Base-by-base conservation (phyloP, 1,284 basidiomycete species). In the Heterobasidion parviporum region DNA sequence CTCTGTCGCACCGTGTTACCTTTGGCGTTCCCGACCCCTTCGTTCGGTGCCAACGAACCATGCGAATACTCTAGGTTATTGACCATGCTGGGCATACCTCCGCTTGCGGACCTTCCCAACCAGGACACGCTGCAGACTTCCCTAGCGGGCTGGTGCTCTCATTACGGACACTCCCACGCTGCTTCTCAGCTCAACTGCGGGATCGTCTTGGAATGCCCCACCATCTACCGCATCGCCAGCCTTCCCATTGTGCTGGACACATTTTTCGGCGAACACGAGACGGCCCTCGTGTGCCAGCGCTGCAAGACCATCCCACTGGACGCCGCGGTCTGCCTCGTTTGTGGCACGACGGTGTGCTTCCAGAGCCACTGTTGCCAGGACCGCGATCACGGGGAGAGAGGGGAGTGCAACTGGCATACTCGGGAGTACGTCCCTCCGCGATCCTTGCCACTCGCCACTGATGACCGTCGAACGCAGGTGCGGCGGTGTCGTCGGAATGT, bases 341-440 rank as follows among this genome's bases (percentile, higher is more conserved):
- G 97, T 64, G 96, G 96, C 1, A 78, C 85, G 48, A 83, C 89
- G 15, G 85, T 92, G 8, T 99, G 97, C 67, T 82, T 95, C 72
- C 92, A 95, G 67, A 92, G 91, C 61, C 89, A 95, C 64, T 99
- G 96, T 67, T 99, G 96, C 69, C 79, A 80, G 62, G 91, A 94
- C 63, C 65, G 74, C 26, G 87, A 92, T 50, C 75, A 74, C 46
- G 73, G 80, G 54, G 70, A 83, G 57, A 70, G 90, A 75, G 74
- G 85, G 38, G 97, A 99, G 68, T 98, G 96, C 71, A 99, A 98
- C 69, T 83, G 92, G 75, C 97, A 99, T 69, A 90, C 89, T 62
- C 80, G 93, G 78, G 88, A 92, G 91, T 97, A 69, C 71, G 93
- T 36, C 38, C 12, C 50, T 53, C 53, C 36, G 26, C 53, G 63